These are phyloP conservation scores for Plantago major DNA, from an alignment of 257 asterid genomes.

Conservation along the genomic window DNA sequence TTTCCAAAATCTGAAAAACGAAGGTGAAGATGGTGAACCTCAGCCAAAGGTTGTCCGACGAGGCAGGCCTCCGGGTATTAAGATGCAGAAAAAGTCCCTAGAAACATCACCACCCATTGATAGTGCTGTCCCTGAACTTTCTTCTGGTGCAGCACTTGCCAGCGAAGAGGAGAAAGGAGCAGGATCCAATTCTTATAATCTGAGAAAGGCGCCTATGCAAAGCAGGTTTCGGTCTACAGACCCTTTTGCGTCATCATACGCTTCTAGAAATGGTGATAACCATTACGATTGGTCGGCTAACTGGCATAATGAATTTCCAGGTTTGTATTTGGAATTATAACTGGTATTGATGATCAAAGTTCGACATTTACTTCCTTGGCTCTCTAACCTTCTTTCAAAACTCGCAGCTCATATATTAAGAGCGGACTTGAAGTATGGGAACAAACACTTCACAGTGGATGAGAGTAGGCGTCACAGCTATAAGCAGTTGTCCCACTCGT, in stretches of 20 bases:
- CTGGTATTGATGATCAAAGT: conserved; percentile 6
- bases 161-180: conserved; percentile 51
- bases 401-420: conserved; percentile 71
- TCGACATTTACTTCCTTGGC: not conserved
- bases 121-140: conserved; percentile 41
- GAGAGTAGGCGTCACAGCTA: conserved; percentile 84
- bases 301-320: conserved; percentile 96
- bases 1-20: conserved; percentile 69
- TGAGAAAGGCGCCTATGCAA: conserved; percentile 60
- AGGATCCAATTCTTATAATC: conserved; percentile 72
- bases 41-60: conserved; percentile 91
- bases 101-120: conserved; percentile 60
- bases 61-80: conserved; percentile 92
- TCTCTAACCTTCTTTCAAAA: conserved; percentile 3
- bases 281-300: conserved; percentile 54
- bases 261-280: conserved; percentile 64
- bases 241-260: conserved; percentile 37
- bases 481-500: conserved; percentile 38
- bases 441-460: conserved; percentile 65
- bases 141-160: conserved; percentile 60
- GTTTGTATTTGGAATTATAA: conserved; percentile 25
- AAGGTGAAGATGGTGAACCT: conserved; percentile 88
- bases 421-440: conserved; percentile 94
- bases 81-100: conserved; percentile 54
- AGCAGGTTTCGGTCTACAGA: conserved; percentile 48